Evolutionary conservation across 2,329 filamentous ascomycete genomes (phyloP).

Genomic region (Dactylellina leptospora): DNA sequence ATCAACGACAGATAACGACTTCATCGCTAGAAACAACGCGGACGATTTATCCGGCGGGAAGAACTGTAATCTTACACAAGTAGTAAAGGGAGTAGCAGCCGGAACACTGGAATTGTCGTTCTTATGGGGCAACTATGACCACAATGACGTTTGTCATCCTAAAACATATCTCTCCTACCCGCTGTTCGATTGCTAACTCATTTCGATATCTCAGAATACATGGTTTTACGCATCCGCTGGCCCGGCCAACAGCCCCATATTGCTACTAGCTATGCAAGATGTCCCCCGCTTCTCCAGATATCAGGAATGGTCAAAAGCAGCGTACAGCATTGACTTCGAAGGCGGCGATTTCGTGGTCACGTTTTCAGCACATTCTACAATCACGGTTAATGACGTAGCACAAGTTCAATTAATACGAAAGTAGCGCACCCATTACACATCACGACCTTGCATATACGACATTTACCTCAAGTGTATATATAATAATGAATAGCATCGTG

Average conservation of each 20-base stretch:
- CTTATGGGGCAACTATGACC: conserved; percentile 22
- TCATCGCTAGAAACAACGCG: conserved; percentile 16
- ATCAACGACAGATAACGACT: conserved; percentile 11
- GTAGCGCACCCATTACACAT: too few species aligned
- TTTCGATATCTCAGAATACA: too few species aligned
- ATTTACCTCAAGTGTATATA: too few species aligned
- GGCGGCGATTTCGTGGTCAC: conserved; percentile 35
- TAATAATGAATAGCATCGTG: too few species aligned
- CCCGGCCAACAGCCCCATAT: background rate
- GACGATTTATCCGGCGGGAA: conserved; percentile 27
- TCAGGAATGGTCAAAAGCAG: conserved; percentile 15
- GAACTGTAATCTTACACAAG: conserved; percentile 31
- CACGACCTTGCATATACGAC: too few species aligned
- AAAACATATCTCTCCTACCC: too few species aligned
- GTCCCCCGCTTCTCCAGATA: conserved; percentile 1
- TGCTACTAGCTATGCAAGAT: conserved; percentile 29
- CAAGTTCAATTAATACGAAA: conserved; percentile 28
- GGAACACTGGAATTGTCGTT: conserved; percentile 19
- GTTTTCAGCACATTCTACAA: conserved; percentile 23
- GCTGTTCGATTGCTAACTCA: too few species aligned
- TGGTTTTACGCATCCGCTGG: conserved; percentile 36
- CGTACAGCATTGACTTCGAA: conserved; percentile 33
- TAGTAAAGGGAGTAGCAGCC: conserved; percentile 6
- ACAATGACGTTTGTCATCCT: conserved; percentile 10
- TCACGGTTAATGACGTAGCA: conserved; percentile 4